Base-by-base conservation (phyloP, 164 flowering plant species). In the Dillenia turbinata region DNA sequence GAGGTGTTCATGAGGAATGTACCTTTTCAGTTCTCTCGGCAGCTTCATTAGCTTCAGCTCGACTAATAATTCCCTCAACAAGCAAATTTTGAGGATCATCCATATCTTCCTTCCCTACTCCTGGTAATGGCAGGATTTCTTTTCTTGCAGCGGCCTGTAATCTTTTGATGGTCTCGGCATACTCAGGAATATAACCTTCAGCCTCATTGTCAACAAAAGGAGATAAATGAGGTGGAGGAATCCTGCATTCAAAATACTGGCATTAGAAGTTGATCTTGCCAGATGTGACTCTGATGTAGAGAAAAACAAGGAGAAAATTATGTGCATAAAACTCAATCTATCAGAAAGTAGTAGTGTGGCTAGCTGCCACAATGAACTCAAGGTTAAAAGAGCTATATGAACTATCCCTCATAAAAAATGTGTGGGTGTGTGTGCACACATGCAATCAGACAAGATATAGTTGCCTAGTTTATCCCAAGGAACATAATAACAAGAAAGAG, bases 131-230 rank as follows among this genome's bases (percentile, higher is more conserved):
- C 47, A 86, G 73, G 49, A 90, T 65, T 68, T 89, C 83, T 52
- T 78, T 82, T 70, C 73, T 86, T 45, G 85, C 88, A 49, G 91
- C 96, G 71, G 89, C 88, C 74, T 87, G 84, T 67, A 86, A 63
- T 47, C 79, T 69, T 67, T 84, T 86, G 51, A 93, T 84, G 61
- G 83, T 86, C 71, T 89, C 85, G 8, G 96, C 98, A 76, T 90
- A 89, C 62, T 93, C 98, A 16, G 98, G 98, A 69, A 87, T 74
- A 65, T 93, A 85, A 16, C 92, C 97, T 71, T 87, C 96, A 6
- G 79, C 88, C 47, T 90, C 97, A 74, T 93, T 83, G 66, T 89
- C 91, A 71, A 93, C 95, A 79, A 93, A 93, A 8, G 98, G 97
- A 47, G 98, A 93, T 64, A 93, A 72, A 66, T 93, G 98, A 10